phyloP scores from a whole-genome alignment of 2,329 filamentous ascomycete species.

The Pseudopyrenochaeta lycopersici region DNA sequence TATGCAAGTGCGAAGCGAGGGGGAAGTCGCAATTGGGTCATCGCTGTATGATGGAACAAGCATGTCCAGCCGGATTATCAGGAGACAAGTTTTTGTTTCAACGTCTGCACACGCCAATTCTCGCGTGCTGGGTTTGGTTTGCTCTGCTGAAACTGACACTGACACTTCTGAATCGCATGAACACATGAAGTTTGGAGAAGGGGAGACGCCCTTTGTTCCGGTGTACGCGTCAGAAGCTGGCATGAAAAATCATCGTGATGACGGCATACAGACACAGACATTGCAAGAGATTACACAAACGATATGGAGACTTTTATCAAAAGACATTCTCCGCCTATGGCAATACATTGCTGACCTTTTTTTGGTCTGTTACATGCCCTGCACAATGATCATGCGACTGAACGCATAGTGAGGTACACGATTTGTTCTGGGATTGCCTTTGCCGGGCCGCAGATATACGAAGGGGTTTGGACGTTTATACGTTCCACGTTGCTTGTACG shows the following conservation, averaged over 20 bases:
- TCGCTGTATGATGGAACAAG: conserved; percentile 13
- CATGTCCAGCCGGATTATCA: not conserved
- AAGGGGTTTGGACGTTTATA: conserved; percentile 21
- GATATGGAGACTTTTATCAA: conserved; percentile 6
- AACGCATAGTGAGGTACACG: conserved; percentile 9
- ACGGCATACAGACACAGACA: conserved; percentile 10
- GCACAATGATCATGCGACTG: conserved; percentile 16
- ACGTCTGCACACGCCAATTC: not conserved
- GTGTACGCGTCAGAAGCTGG: not conserved
- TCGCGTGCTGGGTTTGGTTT: not conserved
- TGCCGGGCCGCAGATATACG: not conserved
- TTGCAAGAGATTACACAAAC: conserved; percentile 5
- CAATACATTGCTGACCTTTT: not conserved
- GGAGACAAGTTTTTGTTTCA: conserved; percentile 5
- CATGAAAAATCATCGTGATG: not conserved
- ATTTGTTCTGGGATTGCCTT: not conserved
- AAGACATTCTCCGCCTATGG: conserved; percentile 1
- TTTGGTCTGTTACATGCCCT: conserved; percentile 1
- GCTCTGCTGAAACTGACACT: not conserved
- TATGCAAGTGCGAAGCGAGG: conserved; percentile 18
- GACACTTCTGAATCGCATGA: not conserved
- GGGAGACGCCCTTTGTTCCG: not conserved
- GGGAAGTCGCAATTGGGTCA: not conserved
- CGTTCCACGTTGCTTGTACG: conserved; percentile 39
- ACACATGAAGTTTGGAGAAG: not conserved